A percentile compares a stretch with the other conserved stretches of the same genome.
Evolutionary conservation across 2,329 filamentous ascomycete genomes (phyloP).

Genomic region (Colletotrichum tofieldiae): DNA sequence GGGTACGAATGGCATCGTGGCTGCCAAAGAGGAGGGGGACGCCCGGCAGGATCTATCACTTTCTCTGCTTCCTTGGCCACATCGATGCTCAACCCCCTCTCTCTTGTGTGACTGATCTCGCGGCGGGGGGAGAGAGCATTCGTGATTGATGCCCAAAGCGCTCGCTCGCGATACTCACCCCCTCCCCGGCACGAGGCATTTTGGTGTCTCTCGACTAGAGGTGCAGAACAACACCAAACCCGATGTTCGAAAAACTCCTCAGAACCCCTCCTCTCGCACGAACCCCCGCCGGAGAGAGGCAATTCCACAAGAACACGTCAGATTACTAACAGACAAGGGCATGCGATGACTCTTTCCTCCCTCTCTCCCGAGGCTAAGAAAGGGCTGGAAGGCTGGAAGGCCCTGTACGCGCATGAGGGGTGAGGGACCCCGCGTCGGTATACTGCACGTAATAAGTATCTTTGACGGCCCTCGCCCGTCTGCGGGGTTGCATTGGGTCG

Average conservation of each 20-base stretch:
- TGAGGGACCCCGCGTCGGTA: constrained; percentile 14
- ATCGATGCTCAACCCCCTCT: not conserved
- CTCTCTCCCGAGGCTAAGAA: not conserved
- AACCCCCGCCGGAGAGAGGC: not conserved
- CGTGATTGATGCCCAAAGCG: constrained; percentile 33
- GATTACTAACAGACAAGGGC: constrained; percentile 7
- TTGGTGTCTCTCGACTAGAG: constrained; percentile 7
- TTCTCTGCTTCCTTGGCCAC: not conserved
- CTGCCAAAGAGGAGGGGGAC: not conserved
- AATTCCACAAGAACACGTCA: constrained; percentile 3
- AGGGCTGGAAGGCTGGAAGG: not conserved
- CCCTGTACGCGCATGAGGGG: not conserved
- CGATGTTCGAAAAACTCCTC: not conserved
- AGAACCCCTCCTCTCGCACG: not conserved
- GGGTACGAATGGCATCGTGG: not conserved
- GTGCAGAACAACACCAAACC: not conserved
- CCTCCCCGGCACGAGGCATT: constrained; percentile 20
- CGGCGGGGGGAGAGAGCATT: not conserved
- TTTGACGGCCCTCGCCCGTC: not conserved
- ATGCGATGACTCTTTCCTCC: constrained; percentile 14
- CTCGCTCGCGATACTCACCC: not conserved
- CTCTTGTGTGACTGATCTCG: constrained; percentile 5
- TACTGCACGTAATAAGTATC: constrained; percentile 36
- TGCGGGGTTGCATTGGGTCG: constrained; percentile 11
- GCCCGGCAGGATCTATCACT: constrained; percentile 2